phyloP scores from a whole-genome alignment of 169 alveolate genomes.

The Plasmodium coatneyi region DNA sequence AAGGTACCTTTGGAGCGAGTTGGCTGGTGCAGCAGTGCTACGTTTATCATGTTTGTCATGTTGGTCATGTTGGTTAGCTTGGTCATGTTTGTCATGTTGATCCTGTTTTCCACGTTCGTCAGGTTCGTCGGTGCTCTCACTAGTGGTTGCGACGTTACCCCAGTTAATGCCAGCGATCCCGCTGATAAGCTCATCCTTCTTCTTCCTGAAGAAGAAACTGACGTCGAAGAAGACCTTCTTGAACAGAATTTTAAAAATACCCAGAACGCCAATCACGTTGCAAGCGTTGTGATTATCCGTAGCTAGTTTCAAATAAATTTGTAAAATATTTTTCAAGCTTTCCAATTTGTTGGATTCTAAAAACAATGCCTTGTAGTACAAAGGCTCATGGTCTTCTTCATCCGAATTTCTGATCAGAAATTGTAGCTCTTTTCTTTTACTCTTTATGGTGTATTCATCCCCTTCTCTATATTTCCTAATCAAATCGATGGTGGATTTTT shows the following conservation, averaged over 20 bases:
- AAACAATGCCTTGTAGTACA: constrained; percentile 48
- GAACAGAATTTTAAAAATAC: constrained; percentile 58
- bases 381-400: constrained; percentile 52
- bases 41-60: background rate
- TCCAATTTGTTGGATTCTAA: constrained; percentile 60
- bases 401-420: constrained; percentile 15
- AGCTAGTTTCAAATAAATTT: constrained; percentile 47
- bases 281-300: constrained; percentile 65
- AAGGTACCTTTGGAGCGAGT: background rate
- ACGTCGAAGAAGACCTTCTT: constrained; percentile 46
- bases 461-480: constrained; percentile 56
- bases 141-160: background rate
- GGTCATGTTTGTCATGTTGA: no score
- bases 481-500: constrained; percentile 37
- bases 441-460: constrained; percentile 64
- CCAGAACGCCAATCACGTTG: constrained; percentile 61
- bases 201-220: background rate
- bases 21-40: background rate
- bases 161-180: no score
- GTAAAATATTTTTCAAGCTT: constrained; percentile 36
- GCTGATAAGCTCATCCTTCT: background rate
- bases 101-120: no score
- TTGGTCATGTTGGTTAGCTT: background rate
- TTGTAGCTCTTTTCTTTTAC: constrained; percentile 69
- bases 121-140: no score